Base-by-base conservation (phyloP, 1,284 basidiomycete species). In the Takashimella koratensis region DNA sequence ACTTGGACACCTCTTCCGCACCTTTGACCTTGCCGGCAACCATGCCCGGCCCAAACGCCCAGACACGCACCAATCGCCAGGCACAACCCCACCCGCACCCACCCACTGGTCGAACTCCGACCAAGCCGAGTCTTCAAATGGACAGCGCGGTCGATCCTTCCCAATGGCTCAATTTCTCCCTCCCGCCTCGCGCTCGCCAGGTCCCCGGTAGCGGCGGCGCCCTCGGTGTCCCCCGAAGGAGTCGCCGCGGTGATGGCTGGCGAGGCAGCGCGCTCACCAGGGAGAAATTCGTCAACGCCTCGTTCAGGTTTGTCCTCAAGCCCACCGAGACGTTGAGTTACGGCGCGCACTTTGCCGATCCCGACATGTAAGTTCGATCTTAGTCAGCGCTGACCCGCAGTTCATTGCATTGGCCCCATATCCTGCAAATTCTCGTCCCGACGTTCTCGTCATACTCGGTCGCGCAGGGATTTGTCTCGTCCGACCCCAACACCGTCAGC, bases 401-500 rank as follows among this genome's bases (percentile, higher is more conserved):
- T 65, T 90, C 86, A 76, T 88, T 96, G 74, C 88, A 93, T 78
- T 96, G 91, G 91, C 83, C 87, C n/a, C 90, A 98, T 75, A 90
- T 99, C 62, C 80, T 96, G 6, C 95, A 98, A 75, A 86, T 99
- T 57, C 85, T 98, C 65, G 86, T 98, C 58, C 89, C 92, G 27
- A 89, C 88, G 49, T 75, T 78, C 25, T 77, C 76, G 12, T 71
- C 78, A 13, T 73, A 75, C 40, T 73, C 74, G 4, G 68, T 74
- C 8, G 74, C 74, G 1, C 73, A 76, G 54, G 74, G 74, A 3
- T 71, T 70, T 46, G 71, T 74, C 5, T 60, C 68, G 11, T 60
- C 53, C 27, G 68, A 70, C 27, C 58, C 56, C 11, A 47, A 47
- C 1, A 26, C 27, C 16, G 16, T 8, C 8, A 16, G 30, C 30